These are phyloP conservation scores for Aureobasidium subglaciale DNA, from an alignment of 2,329 filamentous ascomycete species.

Conservation along the genomic window DNA sequence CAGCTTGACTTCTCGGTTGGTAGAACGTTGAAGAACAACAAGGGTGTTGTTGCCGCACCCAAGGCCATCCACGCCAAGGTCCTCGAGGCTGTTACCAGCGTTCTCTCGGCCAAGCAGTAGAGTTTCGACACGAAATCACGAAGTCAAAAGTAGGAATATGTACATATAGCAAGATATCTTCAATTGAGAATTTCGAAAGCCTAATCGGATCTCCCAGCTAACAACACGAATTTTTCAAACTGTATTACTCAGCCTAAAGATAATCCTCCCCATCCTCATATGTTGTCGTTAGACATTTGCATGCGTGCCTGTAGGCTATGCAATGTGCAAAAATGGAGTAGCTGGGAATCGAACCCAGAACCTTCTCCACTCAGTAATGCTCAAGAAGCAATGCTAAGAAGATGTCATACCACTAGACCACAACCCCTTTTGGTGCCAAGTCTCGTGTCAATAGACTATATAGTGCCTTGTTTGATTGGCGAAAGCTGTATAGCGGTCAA, in stretches of 20 bases:
- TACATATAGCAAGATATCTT: neutral
- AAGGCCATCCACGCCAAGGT: constrained; percentile 68
- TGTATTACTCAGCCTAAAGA: too few relatives aligned
- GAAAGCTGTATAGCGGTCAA: too few relatives aligned
- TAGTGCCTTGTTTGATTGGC: too few relatives aligned
- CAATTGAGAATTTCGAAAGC: neutral
- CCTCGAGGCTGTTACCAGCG: constrained; percentile 72
- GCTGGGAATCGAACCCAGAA: constrained; percentile 13
- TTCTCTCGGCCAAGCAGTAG: constrained; percentile 49
- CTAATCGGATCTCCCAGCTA: too few relatives aligned
- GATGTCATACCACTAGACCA: constrained; percentile 13
- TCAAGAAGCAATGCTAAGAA: constrained; percentile 8
- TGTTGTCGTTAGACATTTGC: too few relatives aligned
- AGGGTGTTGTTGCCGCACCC: constrained; percentile 86
- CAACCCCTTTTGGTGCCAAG: neutral
- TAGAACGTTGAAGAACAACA: constrained; percentile 80
- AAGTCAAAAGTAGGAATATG: neutral
- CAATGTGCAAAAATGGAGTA: constrained; percentile 10
- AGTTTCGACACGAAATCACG: neutral
- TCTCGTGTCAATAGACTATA: too few relatives aligned
- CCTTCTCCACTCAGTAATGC: constrained; percentile 8
- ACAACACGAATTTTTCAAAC: neutral
- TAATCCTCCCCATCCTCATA: too few relatives aligned
- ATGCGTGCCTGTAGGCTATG: too few relatives aligned
- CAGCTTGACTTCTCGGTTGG: constrained; percentile 80